Evolutionary conservation across 371 early-diverging fungal species (phyloP), one percentile per base, ranked within the genome.

Genomic region (Lichtheimia corymbifera): DNA sequence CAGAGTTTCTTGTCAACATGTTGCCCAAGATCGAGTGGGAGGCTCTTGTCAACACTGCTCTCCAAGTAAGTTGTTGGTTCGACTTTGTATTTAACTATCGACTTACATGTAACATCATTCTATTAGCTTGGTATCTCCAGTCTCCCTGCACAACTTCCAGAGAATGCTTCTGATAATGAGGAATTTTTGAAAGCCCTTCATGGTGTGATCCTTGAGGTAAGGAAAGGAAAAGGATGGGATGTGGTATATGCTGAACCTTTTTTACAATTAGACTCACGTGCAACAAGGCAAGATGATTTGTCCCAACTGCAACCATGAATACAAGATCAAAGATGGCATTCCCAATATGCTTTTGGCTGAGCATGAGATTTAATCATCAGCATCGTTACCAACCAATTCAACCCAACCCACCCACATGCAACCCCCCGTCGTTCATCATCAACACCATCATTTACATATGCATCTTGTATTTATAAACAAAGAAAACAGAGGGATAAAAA

Each of bases 271-370:
- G 93, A 90, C 92, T 3, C 87, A 90, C 58, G 84, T 98, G 58
- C 87, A 88, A 66, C 85, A 90, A 52, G 98, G 97, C 18, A 80
- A 83, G 66, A 97, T 97, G 97, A 76, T 93, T 15, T 98, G 98
- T 68, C 83, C 85, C 25, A 90, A 88, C 61, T 98, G 98, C 72
- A 77, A 78, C 20, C 98, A 96, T 70, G 87, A 92, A 35, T 98
- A 93, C 73, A 88, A 86, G 55, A 93, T 98, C 70, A 90, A 84
- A 55, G 92, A 97, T 67, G 95, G 96, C 40, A 93, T 98, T 58
- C 95, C 98, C 58, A 98, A 98, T 79, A 97, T 98, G 97, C 83
- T 98, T 14, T 80, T 98, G 41, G 92, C 91, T 44, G 98, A 97
- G 64, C 91, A 89, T 57, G 98, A 98, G 79, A 91, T 97, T 55